Evolutionary conservation across 73 alveolate species (phyloP).

Genomic region (Tetrahymena thermophila): DNA sequence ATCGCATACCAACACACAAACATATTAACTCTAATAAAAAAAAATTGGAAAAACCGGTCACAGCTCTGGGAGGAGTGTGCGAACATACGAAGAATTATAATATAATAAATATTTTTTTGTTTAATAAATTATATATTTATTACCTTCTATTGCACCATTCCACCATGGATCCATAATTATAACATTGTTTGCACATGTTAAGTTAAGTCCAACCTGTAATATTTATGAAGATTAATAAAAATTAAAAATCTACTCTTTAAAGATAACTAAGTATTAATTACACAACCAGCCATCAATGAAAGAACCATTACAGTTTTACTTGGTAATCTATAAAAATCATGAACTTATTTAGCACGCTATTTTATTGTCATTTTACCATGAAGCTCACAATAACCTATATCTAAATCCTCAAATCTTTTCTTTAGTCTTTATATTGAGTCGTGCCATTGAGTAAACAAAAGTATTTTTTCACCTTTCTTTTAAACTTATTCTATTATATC

Average conservation of each 20-base stretch:
- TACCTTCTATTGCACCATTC: constrained; percentile 44
- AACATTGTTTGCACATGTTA: constrained; percentile 35
- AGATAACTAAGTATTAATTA: neutral
- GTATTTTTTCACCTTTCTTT: neutral
- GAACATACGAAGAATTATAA: too few species aligned
- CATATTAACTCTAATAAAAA: too few species aligned
- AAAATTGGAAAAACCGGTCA: too few species aligned
- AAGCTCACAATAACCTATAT: neutral
- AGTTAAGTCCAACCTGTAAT: constrained; percentile 17
- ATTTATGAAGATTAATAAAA: neutral
- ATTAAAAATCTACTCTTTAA: neutral
- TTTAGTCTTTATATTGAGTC: constrained; percentile 13
- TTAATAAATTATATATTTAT: neutral
- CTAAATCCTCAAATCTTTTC: constrained; percentile 6
- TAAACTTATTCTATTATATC: neutral
- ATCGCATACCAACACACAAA: too few species aligned
- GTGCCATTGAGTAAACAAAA: constrained; percentile 29
- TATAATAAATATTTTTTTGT: too few species aligned
- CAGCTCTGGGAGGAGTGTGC: too few species aligned
- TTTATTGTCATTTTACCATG: constrained; percentile 35
- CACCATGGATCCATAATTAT: constrained; percentile 45
- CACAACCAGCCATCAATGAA: constrained; percentile 19
- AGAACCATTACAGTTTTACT: constrained; percentile 6
- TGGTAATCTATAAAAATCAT: neutral
- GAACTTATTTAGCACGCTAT: constrained; percentile 11